phyloP scores from a whole-genome alignment of 2,329 filamentous ascomycete genomes.

The Ceratocystis ficicola region DNA sequence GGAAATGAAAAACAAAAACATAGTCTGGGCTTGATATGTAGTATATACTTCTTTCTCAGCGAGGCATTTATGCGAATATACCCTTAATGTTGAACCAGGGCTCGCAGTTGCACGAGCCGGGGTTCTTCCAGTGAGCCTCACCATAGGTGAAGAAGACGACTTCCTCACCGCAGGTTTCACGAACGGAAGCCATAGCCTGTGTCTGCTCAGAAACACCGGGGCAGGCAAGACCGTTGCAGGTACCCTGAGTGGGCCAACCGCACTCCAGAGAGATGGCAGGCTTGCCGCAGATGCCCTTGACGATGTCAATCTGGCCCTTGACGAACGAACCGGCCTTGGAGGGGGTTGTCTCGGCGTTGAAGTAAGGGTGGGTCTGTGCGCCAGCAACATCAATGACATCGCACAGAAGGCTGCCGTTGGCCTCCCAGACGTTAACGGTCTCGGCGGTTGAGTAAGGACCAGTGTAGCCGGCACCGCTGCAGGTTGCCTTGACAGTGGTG shows the following conservation, averaged over 20 bases:
- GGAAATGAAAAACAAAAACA: slow-evolving; percentile 1
- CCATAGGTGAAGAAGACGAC: slow-evolving; percentile 71
- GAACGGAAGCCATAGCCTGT: slow-evolving; percentile 59
- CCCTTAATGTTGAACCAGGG: slow-evolving; percentile 56
- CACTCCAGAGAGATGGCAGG: slow-evolving; percentile 74
- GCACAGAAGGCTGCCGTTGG: slow-evolving; percentile 53
- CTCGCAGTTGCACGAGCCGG: slow-evolving; percentile 61
- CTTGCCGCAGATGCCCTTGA: slow-evolving; percentile 61
- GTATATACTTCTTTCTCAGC: neutral
- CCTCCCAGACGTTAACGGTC: slow-evolving; percentile 66
- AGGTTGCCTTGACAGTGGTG: slow-evolving; percentile 48
- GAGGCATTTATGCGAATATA: slow-evolving; percentile 20
- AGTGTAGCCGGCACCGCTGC: slow-evolving; percentile 54
- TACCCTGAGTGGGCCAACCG: slow-evolving; percentile 69
- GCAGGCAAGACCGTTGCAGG: slow-evolving; percentile 58
- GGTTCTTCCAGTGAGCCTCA: slow-evolving; percentile 71
- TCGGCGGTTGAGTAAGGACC: slow-evolving; percentile 76
- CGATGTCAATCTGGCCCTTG: slow-evolving; percentile 55
- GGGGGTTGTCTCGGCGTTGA: slow-evolving; percentile 59
- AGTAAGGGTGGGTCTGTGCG: slow-evolving; percentile 88
- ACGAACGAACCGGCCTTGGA: slow-evolving; percentile 64
- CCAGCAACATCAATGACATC: slow-evolving; percentile 61
- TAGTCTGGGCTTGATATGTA: slow-evolving; percentile 1
- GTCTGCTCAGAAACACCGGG: slow-evolving; percentile 56
- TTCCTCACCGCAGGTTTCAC: slow-evolving; percentile 50